phyloP scores from a whole-genome alignment of 306 rosid species.

The Malus sieversii region DNA sequence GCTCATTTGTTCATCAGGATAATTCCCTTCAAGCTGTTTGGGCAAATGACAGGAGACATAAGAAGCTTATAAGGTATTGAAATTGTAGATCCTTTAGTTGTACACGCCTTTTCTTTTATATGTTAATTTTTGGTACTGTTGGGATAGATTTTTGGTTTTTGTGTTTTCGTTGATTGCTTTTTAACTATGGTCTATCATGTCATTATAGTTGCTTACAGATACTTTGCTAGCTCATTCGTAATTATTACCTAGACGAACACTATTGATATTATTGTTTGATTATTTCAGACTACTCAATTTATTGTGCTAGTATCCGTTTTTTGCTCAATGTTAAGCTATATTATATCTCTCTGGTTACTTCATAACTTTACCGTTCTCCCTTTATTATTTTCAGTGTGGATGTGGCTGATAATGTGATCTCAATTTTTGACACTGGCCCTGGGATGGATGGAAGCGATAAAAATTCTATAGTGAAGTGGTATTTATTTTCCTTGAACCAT shows the following conservation, averaged over 20 bases:
- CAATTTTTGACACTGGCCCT: slow-evolving; percentile 56
- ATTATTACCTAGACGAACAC: not conserved
- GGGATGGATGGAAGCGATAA: slow-evolving; percentile 63
- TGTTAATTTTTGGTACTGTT: not conserved
- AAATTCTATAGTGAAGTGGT: slow-evolving; percentile 54
- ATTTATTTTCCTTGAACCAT: not conserved
- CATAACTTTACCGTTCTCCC: not conserved
- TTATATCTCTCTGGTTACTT: not conserved
- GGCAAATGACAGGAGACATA: slow-evolving; percentile 23
- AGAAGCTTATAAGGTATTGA: slow-evolving; percentile 34
- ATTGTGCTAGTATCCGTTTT: not conserved
- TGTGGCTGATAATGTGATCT: slow-evolving; percentile 19
- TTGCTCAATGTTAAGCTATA: not conserved
- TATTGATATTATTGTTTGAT: not conserved
- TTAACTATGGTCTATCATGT: not conserved
- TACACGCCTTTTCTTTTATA: not conserved
- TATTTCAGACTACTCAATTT: not conserved
- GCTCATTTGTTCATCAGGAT: slow-evolving; percentile 35
- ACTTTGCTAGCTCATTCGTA: not conserved
- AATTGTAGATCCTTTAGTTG: not conserved
- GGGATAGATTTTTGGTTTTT: not conserved
- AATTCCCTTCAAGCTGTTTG: slow-evolving; percentile 71
- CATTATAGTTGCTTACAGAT: not conserved
- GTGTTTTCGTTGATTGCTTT: not conserved
- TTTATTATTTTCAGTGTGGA: slow-evolving; percentile 38